phyloP scores from a whole-genome alignment of 352 stramenopile genomes.

The Pseudoperonospora humuli region DNA sequence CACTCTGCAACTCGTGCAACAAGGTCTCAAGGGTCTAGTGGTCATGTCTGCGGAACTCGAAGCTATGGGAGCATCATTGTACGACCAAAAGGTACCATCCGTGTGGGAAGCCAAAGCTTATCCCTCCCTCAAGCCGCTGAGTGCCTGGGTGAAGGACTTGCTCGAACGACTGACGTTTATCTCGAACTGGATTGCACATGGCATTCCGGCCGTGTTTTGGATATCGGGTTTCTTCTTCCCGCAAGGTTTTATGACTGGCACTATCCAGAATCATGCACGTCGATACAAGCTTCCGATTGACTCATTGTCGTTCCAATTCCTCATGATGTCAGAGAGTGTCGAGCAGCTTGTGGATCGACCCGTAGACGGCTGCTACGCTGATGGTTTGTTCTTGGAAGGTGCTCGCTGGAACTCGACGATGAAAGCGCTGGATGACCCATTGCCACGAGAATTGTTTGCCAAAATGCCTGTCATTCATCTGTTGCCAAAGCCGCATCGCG shows the following conservation, averaged over 20 bases:
- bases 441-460: slow-evolving; percentile 90
- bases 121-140: slow-evolving; percentile 85
- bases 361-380: slow-evolving; percentile 29
- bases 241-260: slow-evolving; percentile 89
- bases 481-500: slow-evolving; percentile 70
- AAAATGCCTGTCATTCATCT: slow-evolving; percentile 89
- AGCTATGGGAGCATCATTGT: slow-evolving; percentile 78
- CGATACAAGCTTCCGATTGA: slow-evolving; percentile 82
- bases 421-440: slow-evolving; percentile 76
- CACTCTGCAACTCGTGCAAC: slow-evolving; percentile 79
- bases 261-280: slow-evolving; percentile 89
- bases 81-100: slow-evolving; percentile 82
- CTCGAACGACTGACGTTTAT: slow-evolving; percentile 69
- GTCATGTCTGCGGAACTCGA: slow-evolving; percentile 86
- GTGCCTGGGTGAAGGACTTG: slow-evolving; percentile 84
- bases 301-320: slow-evolving; percentile 72
- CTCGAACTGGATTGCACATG: slow-evolving; percentile 60
- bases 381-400: slow-evolving; percentile 32
- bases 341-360: slow-evolving; percentile 27
- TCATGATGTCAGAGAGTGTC: slow-evolving; percentile 54
- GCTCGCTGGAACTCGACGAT: slow-evolving; percentile 36
- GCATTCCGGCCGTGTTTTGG: slow-evolving; percentile 83
- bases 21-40: slow-evolving; percentile 81
- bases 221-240: slow-evolving; percentile 92
- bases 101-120: slow-evolving; percentile 88